phyloP scores from a whole-genome alignment of 805 yeast species.

The Suhomyces vadensis region DNA sequence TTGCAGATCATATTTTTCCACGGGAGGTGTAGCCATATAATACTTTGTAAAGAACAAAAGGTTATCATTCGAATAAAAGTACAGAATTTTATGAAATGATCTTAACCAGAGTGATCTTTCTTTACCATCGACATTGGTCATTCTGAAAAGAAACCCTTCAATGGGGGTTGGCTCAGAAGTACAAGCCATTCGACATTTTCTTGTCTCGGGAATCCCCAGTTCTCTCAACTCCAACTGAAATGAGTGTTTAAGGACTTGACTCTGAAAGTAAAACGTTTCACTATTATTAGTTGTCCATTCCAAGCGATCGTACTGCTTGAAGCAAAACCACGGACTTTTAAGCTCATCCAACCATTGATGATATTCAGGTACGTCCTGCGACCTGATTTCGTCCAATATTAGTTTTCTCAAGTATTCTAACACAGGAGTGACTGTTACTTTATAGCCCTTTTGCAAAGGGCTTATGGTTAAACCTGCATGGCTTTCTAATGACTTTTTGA shows the following conservation, averaged over 20 bases:
- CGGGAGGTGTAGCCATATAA: slow-evolving; percentile 61
- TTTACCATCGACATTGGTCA: slow-evolving; percentile 53
- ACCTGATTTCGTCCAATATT: slow-evolving; percentile 34
- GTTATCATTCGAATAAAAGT: slow-evolving; percentile 63
- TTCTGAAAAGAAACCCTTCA: slow-evolving; percentile 75
- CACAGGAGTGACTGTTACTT: slow-evolving; percentile 21
- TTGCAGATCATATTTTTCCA: slow-evolving; percentile 37
- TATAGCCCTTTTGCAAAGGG: slow-evolving; percentile 24
- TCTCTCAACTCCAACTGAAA: slow-evolving; percentile 61
- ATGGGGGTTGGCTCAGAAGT: slow-evolving; percentile 73
- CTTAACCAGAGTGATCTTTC: slow-evolving; percentile 32
- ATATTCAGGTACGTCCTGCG: slow-evolving; percentile 7
- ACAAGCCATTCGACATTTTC: background rate
- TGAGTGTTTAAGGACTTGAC: slow-evolving; percentile 37
- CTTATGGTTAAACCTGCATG: slow-evolving; percentile 11
- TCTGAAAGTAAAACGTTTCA: slow-evolving; percentile 28
- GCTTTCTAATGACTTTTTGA: slow-evolving; percentile 12
- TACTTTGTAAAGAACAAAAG: slow-evolving; percentile 60
- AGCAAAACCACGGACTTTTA: slow-evolving; percentile 49
- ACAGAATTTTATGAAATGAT: slow-evolving; percentile 54
- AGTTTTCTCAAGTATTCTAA: slow-evolving; percentile 42
- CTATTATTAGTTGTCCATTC: slow-evolving; percentile 48
- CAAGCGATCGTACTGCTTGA: slow-evolving; percentile 69
- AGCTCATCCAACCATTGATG: slow-evolving; percentile 25
- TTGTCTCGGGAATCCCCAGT: slow-evolving; percentile 22